Evolutionary conservation across 108 stramenopile genomes (phyloP), one percentile per base, ranked within the genome.

Genomic region (Asterionellopsis glacialis): DNA sequence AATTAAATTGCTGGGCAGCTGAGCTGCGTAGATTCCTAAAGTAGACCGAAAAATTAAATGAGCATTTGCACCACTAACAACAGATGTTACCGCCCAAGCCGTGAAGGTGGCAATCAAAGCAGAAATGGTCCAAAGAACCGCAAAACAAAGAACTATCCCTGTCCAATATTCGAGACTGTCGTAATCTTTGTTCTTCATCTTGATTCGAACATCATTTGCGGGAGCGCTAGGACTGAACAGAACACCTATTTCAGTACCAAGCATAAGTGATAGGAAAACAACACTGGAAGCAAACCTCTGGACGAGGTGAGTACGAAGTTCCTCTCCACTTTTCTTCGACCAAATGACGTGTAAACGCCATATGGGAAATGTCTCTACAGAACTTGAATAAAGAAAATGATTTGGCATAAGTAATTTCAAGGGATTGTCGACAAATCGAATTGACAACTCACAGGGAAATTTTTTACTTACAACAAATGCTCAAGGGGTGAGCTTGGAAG

Each of bases 291-390:
- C 64, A 47, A 70, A 66, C 1, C 74, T 50, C 3, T 42, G 25
- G 0, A 64, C 65, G 0, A 75, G 60, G 45, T 53, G 51, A 11
- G 42, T 55, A 14, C 51, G 69, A n/a, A 75, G 51, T 0, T 52
- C 14, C 18, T 59, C 60, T 40, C 69, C 69, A 27, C 68, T 67
- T n/a, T 55, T 43, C 22, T 63, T 56, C 5, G 61, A 45, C 68
- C 68, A 75, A 11, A 64, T 60, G 12, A 75, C 16, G 42, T 75
- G 74, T 33, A 59, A 57, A 11, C 69, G 58, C 64, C 68, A 75
- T 4, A 68, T 58, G 9, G 44, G 15, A 27, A 45, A 58, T 13
- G 55, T 55, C 16, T 75, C 74, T 1, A 70, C 64, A 61, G 68
- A 55, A 16, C 63, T 58, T n/a, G n/a, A n/a, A n/a, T n/a, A n/a